Evolutionary conservation across 1,284 basidiomycete genomes (phyloP), one percentile per base, ranked within the genome.

Genomic region (Sanghuangporus sanghuang): DNA sequence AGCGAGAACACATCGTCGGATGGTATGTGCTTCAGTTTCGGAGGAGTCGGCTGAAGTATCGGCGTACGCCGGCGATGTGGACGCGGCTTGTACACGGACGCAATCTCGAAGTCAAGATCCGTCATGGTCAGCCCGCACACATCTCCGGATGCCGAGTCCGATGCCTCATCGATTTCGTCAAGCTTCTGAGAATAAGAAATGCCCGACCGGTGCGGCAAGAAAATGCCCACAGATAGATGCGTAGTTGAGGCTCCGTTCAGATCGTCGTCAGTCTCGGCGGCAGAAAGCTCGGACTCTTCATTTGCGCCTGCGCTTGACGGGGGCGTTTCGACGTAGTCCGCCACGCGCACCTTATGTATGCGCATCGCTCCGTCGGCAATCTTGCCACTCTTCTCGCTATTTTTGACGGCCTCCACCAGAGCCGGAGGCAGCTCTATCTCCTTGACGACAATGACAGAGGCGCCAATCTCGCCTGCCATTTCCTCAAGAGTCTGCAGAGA

Each of bases 401-500:
- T 40, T 35, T 46, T 50, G 36, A 53, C 44, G 14, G 63, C 59
- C 36, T 52, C 57, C 11, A 53, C 14, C 3, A 62, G 5, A 2
- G 53, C 46, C 9, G 65, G 80, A 1, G 87, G 86, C 0, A 92
- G 85, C 68, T 90, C 87, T 35, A 96, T 87, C 72, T 95, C 92
- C 74, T 92, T 92, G 18, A 94, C 87, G 16, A 96, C 85, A 53
- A 94, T 86, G 57, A 96, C 92, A 32, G 90, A 92, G 0, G 92
- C 95, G 2, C 93, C 94, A 38, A 97, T 89, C 70, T 96, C 93
- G 9, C 87, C 86, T 0, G 95, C 94, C 95, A 97, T 97, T 77
- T 86, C 86, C 71, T 92, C 90, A 14, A 97, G 83, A 0, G 94
- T 96, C 68, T 87, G 85, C 46, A 97, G 76, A 1, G 87, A 91